phyloP scores from a whole-genome alignment of 768 basidiomycete genomes.

The Mycena galopus region DNA sequence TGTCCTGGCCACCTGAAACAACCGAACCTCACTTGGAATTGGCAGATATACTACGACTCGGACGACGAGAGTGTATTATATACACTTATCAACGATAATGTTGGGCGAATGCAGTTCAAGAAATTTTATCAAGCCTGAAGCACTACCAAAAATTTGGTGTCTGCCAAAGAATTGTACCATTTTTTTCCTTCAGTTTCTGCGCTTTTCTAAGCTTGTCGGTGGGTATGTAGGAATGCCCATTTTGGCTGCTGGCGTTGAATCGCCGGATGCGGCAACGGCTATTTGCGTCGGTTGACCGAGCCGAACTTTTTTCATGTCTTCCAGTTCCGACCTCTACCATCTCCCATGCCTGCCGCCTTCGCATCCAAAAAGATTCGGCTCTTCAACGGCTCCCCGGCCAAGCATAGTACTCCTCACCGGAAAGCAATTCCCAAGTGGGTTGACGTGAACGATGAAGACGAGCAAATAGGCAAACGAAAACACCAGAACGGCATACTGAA shows the following conservation, averaged over 20 bases:
- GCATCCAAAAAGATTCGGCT: slow-evolving; percentile 21
- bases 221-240: too few species aligned
- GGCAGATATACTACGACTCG: too few species aligned
- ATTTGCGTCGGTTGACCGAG: slow-evolving; percentile 1
- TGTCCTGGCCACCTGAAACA: too few species aligned
- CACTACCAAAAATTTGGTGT: too few species aligned
- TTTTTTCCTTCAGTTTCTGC: too few species aligned
- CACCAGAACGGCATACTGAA: slow-evolving; percentile 47
- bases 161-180: too few species aligned
- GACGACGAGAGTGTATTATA: too few species aligned
- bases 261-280: slow-evolving; percentile 15
- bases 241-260: slow-evolving; percentile 20
- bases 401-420: slow-evolving; percentile 28
- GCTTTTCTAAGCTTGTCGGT: too few species aligned
- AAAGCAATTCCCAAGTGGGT: slow-evolving; percentile 52
- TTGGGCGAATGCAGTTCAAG: too few species aligned
- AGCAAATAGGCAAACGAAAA: slow-evolving; percentile 41
- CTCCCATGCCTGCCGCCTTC: slow-evolving; percentile 9
- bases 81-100: too few species aligned
- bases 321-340: neutral
- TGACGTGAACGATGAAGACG: slow-evolving; percentile 58
- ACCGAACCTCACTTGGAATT: too few species aligned
- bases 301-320: slow-evolving; percentile 18
- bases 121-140: too few species aligned
- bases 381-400: slow-evolving; percentile 20